phyloP scores from a whole-genome alignment of 192 early-diverging fungal species.

The Coemansia sp. region DNA sequence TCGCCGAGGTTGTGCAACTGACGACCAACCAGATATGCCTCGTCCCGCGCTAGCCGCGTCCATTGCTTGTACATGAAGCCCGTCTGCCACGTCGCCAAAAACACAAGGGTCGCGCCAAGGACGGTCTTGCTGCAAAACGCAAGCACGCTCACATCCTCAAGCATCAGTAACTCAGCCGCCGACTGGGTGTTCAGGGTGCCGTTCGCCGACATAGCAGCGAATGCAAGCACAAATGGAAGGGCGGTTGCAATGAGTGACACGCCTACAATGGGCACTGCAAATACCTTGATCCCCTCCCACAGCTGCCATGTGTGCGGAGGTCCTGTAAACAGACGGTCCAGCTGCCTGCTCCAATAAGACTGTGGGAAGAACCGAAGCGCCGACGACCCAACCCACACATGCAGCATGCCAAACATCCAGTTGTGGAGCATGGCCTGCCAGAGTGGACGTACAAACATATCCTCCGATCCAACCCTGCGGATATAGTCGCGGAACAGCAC shows the following conservation, averaged over 20 bases:
- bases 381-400: constrained; percentile 31
- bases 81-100: constrained; percentile 24
- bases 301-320: constrained; percentile 44
- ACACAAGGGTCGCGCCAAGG: constrained; percentile 13
- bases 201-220: constrained; percentile 9
- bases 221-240: constrained; percentile 28
- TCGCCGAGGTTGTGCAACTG: constrained; percentile 76
- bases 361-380: constrained; percentile 30
- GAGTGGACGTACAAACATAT: constrained; percentile 16
- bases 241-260: background rate
- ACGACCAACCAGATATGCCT: constrained; percentile 81
- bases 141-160: constrained; percentile 26
- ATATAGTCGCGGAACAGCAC: constrained; percentile 26
- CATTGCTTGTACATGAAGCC: constrained; percentile 60
- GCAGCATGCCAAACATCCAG: constrained; percentile 43
- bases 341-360: constrained; percentile 12
- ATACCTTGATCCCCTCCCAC: constrained; percentile 17
- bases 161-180: constrained; percentile 8
- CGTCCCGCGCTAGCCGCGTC: constrained; percentile 77
- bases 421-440: constrained; percentile 31
- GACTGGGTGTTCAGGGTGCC: constrained; percentile 27
- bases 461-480: background rate
- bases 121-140: constrained; percentile 24
- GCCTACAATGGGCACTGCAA: constrained; percentile 27
- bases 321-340: constrained; percentile 34